Evolutionary conservation across 2,329 filamentous ascomycete genomes (phyloP), one percentile per base, ranked within the genome.

Genomic region (Dothidotthia symphoricarpi): DNA sequence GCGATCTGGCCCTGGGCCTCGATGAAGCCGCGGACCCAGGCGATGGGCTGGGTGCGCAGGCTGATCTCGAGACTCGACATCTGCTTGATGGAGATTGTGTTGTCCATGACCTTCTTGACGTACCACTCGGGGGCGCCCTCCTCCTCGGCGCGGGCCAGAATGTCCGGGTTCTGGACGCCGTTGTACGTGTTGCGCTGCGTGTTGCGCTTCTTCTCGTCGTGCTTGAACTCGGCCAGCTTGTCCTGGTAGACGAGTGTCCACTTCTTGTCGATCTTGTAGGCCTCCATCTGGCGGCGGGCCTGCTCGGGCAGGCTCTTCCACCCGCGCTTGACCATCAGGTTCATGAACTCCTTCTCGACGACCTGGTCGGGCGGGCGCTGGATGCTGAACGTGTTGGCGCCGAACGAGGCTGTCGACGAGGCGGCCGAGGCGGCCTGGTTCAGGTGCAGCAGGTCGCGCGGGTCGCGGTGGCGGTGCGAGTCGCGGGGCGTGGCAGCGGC

Each of bases 91-190:
- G 90, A 88, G 51, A 97, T 88, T 46, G 82, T 87, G 68, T 96
- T 94, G 66, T 97, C 91, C 86, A 97, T 88, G 43, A 97, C 87
- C 65, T 88, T 91, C 63, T 88, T 86, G 36, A 98, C 91, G 66
- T 95, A 98, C 91, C 91, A 98, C 69, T 97, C 91, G 3, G 93
- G 93, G 33, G 88, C 94, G 29, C 90, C 91, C 67, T 97, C 93
- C 64, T 97, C 91, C 62, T 96, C 90, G 6, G 88, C 88, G 53
- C 87, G 82, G 28, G 82, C 80, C 27, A 88, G 78, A 42, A 91
- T 79, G 52, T 64, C 78, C 36, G 76, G 74, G 51, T 83, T 86
- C 2, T 44, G 43, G 22, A 49, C 52, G 49, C 87, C 81, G 16
- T 63, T 49, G 32, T 72, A 69, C 5, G 85, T 82, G 43, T 75